Base-by-base conservation (phyloP, 2,329 filamentous ascomycete species). In the Penicillium italicum region DNA sequence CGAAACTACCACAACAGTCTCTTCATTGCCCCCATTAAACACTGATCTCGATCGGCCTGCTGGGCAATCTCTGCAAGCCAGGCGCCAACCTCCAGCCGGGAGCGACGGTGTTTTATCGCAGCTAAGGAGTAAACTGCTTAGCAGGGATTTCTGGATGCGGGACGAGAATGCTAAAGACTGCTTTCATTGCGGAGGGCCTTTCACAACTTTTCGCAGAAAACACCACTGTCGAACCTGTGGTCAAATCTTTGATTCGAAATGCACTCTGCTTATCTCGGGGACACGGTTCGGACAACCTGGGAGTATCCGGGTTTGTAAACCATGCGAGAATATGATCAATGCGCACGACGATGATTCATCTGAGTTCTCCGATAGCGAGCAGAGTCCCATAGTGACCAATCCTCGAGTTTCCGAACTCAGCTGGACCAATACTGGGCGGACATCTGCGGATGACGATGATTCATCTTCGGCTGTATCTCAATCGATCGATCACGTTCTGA, bases 141-240 rank as follows among this genome's bases (percentile, higher is more conserved):
- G 90, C 71, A 94, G 92, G 68, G 92, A 97, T 64, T 97, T 96
- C 66, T 97, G 93, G 94, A 99, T 99, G 94, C 90, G 91, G 57
- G 94, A 99, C 70, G 94, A 97, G 69, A 97, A 95, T 60, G 95
- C 93, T 57, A 97, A 96, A 70, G 93, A 97, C 66, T 99, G 94
- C 69, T 99, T 97, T 70, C 84, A 90, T 42, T 99, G 94, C 67
- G 90, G 90, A 42, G 88, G 90, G 56, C 83, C 89, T 2, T 99
- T 99, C 69, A 91, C 91, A 0, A 94, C 93, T 1, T 97, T 97
- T 70, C 85, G 94, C 56, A 85, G 94, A 62, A 99, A 99, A 70
- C 94, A 99, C 72, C 94, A 99, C 73, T 99, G 94, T 72, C 86
- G 95, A 58, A 84, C 84, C 0, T 99, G 94, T 70, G 94, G 94